Conservation (phyloP, 2,329 filamentous ascomycete species). For the Pseudofabraea citricarpa region DNA sequence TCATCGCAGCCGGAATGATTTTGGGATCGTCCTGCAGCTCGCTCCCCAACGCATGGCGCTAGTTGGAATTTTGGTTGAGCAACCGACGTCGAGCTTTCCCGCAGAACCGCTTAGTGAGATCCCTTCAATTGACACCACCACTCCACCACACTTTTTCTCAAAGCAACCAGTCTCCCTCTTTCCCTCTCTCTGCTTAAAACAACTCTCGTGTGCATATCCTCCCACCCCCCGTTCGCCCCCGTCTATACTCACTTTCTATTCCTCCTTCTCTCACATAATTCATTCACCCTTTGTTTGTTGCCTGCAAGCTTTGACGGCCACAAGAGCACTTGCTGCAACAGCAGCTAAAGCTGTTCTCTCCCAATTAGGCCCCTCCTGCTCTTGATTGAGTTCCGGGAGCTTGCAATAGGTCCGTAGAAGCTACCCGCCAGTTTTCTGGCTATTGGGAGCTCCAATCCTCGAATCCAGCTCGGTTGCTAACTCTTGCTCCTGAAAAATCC, state of each 20-base stretch:
- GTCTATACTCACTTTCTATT: neutral
- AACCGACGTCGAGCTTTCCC: slow-evolving; percentile 1
- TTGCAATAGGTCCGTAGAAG: too few species aligned
- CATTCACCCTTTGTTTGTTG: neutral
- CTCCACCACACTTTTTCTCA: neutral
- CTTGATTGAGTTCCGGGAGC: slow-evolving; percentile 31
- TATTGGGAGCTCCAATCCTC: neutral
- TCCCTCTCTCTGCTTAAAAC: neutral
- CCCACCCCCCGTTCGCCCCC: neutral
- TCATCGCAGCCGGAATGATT: neutral
- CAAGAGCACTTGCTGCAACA: neutral
- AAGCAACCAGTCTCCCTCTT: neutral
- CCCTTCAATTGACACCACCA: neutral
- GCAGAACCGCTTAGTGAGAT: neutral
- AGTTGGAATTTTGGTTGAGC: slow-evolving; percentile 3
- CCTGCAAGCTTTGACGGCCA: neutral
- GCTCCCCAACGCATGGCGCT: slow-evolving; percentile 1
- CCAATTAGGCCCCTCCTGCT: slow-evolving; percentile 25
- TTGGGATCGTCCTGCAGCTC: slow-evolving; percentile 2
- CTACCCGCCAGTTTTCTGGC: slow-evolving; percentile 20
- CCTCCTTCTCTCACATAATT: neutral
- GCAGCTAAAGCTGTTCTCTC: slow-evolving; percentile 1
- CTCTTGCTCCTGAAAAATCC: slow-evolving; percentile 7
- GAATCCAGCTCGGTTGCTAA: neutral
- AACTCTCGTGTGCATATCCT: neutral